These are phyloP conservation scores for Leccinellum luteum DNA, from an alignment of 768 basidiomycete species.

Conservation along the genomic window DNA sequence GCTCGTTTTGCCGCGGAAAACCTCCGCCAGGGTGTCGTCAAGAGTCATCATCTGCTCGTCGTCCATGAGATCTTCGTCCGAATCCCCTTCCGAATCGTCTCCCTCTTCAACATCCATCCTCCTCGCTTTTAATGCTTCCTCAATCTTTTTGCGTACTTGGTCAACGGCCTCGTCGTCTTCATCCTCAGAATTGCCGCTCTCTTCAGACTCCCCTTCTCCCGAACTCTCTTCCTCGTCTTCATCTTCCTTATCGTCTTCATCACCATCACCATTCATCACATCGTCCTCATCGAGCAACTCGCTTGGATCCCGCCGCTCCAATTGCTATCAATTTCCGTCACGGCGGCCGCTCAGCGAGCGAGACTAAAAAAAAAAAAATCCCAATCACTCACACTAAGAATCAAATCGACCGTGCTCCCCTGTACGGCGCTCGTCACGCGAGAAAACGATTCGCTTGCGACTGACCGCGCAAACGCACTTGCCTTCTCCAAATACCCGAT, in stretches of 20 bases:
- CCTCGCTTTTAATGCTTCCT: constrained; percentile 58
- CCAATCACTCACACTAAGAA: constrained; percentile 63
- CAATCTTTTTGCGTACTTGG: constrained; percentile 66
- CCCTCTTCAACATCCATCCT: constrained; percentile 51
- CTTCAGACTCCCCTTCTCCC: constrained; percentile 32
- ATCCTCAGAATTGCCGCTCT: constrained; percentile 41
- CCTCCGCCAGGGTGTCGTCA: constrained; percentile 86
- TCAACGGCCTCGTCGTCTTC: constrained; percentile 45
- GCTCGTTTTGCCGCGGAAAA: constrained; percentile 69
- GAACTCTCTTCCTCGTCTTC: constrained; percentile 35
- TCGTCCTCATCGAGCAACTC: constrained; percentile 45
- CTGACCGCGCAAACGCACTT: constrained; percentile 72
- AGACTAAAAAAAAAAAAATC: not conserved
- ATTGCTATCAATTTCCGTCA: constrained; percentile 58
- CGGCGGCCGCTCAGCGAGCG: not conserved
- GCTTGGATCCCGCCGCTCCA: constrained; percentile 66
- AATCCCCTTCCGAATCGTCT: constrained; percentile 50
- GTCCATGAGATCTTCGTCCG: constrained; percentile 74
- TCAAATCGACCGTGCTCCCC: constrained; percentile 72
- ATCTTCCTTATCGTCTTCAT: constrained; percentile 35
- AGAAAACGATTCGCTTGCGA: constrained; percentile 79
- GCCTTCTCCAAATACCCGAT: constrained; percentile 87
- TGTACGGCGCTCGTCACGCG: constrained; percentile 65
- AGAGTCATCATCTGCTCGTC: constrained; percentile 99
- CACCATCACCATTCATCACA: constrained; percentile 39